Percentiles rank a stretch among this genome's conserved stretches.
phyloP scores from a whole-genome alignment of 2,329 filamentous ascomycete species.

The Aquanectria penicillioides region DNA sequence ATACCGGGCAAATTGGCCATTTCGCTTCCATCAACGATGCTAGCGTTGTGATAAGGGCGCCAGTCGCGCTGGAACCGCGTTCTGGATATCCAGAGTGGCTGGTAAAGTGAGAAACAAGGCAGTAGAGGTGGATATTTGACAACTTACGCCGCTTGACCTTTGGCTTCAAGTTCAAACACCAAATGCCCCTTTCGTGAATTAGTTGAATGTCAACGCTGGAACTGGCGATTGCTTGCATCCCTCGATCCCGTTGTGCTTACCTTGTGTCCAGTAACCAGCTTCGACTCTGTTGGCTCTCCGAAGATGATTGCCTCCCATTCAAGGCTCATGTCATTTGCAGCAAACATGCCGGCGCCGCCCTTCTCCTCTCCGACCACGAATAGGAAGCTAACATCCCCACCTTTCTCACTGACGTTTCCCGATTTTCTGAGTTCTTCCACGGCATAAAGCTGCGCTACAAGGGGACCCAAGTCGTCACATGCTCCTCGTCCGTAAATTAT shows the following conservation, averaged over 20 bases:
- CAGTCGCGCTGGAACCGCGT: slow-evolving; percentile 24
- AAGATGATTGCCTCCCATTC: slow-evolving; percentile 74
- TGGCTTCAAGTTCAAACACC: slow-evolving; percentile 65
- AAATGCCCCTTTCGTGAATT: too few species aligned
- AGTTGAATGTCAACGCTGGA: too few species aligned
- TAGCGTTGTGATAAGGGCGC: slow-evolving; percentile 16
- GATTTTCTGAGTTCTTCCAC: slow-evolving; percentile 44
- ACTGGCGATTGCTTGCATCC: too few species aligned
- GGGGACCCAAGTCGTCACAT: slow-evolving; percentile 71
- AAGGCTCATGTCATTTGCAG: slow-evolving; percentile 56
- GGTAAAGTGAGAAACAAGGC: neutral
- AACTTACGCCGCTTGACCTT: slow-evolving; percentile 64
- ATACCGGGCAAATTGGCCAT: slow-evolving; percentile 48
- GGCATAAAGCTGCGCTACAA: slow-evolving; percentile 78
- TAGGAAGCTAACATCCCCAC: slow-evolving; percentile 55
- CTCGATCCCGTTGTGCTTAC: too few species aligned
- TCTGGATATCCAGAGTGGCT: slow-evolving; percentile 32
- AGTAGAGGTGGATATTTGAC: neutral
- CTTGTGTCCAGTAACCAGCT: slow-evolving; percentile 77
- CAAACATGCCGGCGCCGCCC: slow-evolving; percentile 72
- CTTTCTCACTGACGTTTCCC: slow-evolving; percentile 35
- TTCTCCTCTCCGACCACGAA: slow-evolving; percentile 74
- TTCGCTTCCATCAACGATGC: slow-evolving; percentile 36
- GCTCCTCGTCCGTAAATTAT: slow-evolving; percentile 68
- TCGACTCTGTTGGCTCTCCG: slow-evolving; percentile 78